Evolutionary conservation across 331 rosid species (phyloP), one percentile per base, ranked within the genome.

Genomic region (Saraca asoca): DNA sequence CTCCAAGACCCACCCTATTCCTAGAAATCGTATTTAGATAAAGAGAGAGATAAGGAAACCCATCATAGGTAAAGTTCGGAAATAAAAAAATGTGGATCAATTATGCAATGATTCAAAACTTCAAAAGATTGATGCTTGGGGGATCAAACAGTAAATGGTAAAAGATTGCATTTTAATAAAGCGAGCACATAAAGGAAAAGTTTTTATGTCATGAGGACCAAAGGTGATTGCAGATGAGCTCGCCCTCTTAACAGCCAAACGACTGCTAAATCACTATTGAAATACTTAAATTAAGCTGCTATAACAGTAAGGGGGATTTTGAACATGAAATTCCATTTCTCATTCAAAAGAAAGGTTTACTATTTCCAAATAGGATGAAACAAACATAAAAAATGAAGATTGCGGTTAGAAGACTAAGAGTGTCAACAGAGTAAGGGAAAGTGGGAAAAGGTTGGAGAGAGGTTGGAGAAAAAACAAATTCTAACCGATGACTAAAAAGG

Each of bases 211-310:
- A 31, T 39, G 35, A 42, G 35, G 51, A 41, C 16, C 48, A 5
- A 59, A 37, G 7, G 54, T 50, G 24, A 20, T 24, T 12, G 51
- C 35, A 34, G 14, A 48, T 14, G 37, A 34, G 19, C 11, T 61
- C 53, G 44, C 41, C 48, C 29, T 6, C n/a, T 35, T 31, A 60
- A 59, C 14, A 52, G 19, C 14, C 51, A 65, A 58, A 64, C 19
- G 1, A 58, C 49, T 18, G 34, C 8, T 51, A 41, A 67, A 51
- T 52, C 44, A 69, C 20, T 24, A 24, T 24, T 24, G 31, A 24
- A 24, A 24, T 24, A 24, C 1, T 24, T 1, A 24, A 24, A 24
- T 24, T 14, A 39, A 31, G 51, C 8, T 51, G 37, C 10, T 19
- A 3, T 17, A 34, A 42, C 35, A 33, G 20, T 29, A 9, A 12